phyloP scores from a whole-genome alignment of 257 asterid species.

The Striga asiatica region DNA sequence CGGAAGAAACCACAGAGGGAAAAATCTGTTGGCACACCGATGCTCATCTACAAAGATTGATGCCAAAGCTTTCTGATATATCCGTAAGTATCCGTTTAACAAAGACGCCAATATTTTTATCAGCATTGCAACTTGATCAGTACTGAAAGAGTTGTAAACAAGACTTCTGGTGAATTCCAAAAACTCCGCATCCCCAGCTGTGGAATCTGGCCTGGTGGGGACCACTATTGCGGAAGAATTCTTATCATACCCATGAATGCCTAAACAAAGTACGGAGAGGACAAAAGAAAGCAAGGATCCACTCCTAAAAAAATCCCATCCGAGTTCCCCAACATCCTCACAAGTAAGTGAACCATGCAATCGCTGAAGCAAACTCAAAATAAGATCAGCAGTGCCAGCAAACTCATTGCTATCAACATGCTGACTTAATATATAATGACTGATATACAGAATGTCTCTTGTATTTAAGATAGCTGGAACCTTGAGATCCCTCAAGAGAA shows the following conservation, averaged over 20 bases:
- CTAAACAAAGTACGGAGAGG: slow-evolving; percentile 48
- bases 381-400: slow-evolving; percentile 32
- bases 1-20: slow-evolving; percentile 54
- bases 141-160: slow-evolving; percentile 30
- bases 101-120: slow-evolving; percentile 56
- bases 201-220: slow-evolving; percentile 29
- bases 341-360: slow-evolving; percentile 33
- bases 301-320: slow-evolving; percentile 65
- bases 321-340: slow-evolving; percentile 43
- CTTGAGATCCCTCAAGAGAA: slow-evolving; percentile 24
- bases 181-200: slow-evolving; percentile 45
- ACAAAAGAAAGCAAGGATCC: slow-evolving; percentile 77
- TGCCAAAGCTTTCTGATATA: slow-evolving; percentile 64
- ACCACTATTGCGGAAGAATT: slow-evolving; percentile 21
- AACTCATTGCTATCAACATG: slow-evolving; percentile 22
- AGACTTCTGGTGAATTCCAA: slow-evolving; percentile 38
- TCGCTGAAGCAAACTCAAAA: slow-evolving; percentile 55
- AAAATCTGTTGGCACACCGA: slow-evolving; percentile 31
- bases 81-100: slow-evolving; percentile 47
- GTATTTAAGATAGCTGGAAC: slow-evolving; percentile 39
- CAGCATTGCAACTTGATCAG: slow-evolving; percentile 38
- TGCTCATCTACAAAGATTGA: slow-evolving; percentile 34
- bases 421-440: slow-evolving; percentile 43
- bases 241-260: slow-evolving; percentile 33
- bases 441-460: slow-evolving; percentile 43